phyloP scores from a whole-genome alignment of 495 filamentous ascomycete species.

The Aspergillus haitiensis region DNA sequence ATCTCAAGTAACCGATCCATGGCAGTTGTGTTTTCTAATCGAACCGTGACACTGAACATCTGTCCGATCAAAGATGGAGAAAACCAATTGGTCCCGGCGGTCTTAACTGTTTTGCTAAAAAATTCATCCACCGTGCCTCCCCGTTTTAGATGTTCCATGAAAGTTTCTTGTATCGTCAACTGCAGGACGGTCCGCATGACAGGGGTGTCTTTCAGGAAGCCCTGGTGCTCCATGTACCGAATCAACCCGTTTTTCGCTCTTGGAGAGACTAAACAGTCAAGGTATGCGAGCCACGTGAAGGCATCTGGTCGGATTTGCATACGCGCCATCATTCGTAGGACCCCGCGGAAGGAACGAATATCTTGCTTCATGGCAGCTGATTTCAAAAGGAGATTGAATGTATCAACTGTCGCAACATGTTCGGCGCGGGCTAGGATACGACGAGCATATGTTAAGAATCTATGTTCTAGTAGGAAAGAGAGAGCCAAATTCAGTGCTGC shows the following conservation, averaged over 20 bases:
- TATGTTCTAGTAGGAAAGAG: slow-evolving; percentile 36
- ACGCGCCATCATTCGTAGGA: slow-evolving; percentile 37
- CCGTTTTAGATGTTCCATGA: slow-evolving; percentile 36
- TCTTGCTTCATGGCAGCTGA: slow-evolving; percentile 39
- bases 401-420: slow-evolving; percentile 40
- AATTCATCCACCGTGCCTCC: slow-evolving; percentile 39
- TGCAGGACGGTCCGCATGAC: slow-evolving; percentile 30
- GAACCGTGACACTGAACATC: slow-evolving; percentile 35
- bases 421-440: slow-evolving; percentile 33
- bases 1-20: slow-evolving; percentile 32
- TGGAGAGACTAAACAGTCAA: slow-evolving; percentile 35
- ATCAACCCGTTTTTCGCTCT: slow-evolving; percentile 35
- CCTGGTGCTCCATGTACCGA: slow-evolving; percentile 36
- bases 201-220: slow-evolving; percentile 29
- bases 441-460: slow-evolving; percentile 31
- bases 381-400: slow-evolving; percentile 48
- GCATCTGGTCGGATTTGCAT: slow-evolving; percentile 39
- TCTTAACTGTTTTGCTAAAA: slow-evolving; percentile 32
- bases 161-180: slow-evolving; percentile 35
- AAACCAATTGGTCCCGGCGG: slow-evolving; percentile 38
- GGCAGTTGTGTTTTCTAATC: slow-evolving; percentile 27
- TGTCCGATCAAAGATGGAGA: slow-evolving; percentile 34
- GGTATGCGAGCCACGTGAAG: slow-evolving; percentile 46
- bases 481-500: slow-evolving; percentile 45
- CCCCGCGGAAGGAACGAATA: slow-evolving; percentile 30